Evolutionary conservation across 345 rosid species (phyloP).

Genomic region (Pugionium dolabratum): DNA sequence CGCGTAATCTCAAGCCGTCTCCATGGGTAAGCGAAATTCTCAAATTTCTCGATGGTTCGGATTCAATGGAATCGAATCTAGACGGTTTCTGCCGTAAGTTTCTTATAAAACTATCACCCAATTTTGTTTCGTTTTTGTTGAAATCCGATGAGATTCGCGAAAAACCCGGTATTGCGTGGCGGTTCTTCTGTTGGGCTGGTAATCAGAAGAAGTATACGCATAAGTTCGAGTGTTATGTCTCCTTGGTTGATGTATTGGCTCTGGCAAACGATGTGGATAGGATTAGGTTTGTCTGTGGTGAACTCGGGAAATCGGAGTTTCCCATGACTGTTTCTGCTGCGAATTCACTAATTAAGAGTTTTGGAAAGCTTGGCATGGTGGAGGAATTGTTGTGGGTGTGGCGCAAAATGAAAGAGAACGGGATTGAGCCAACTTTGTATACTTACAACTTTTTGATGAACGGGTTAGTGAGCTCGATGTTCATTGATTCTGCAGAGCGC

Average conservation of each 20-base stretch:
- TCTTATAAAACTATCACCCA: conserved; percentile 65
- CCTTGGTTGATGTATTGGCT: conserved; percentile 62
- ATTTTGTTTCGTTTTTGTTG: conserved; percentile 63
- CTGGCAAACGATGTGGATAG: conserved; percentile 47
- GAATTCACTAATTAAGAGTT: conserved; percentile 73
- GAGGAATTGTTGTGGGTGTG: conserved; percentile 93
- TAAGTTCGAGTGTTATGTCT: conserved; percentile 67
- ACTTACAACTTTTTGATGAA: conserved; percentile 72
- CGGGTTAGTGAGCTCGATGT: conserved; percentile 70
- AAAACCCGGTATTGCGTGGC: conserved; percentile 53
- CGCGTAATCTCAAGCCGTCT: conserved; percentile 51
- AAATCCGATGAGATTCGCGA: conserved; percentile 50
- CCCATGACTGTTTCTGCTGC: conserved; percentile 53
- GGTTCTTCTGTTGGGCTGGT: conserved; percentile 74
- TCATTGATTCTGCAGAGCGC: conserved; percentile 69
- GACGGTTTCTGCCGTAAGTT: conserved; percentile 58
- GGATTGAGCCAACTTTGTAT: conserved; percentile 72
- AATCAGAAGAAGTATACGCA: conserved; percentile 73
- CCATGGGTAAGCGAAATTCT: conserved; percentile 74
- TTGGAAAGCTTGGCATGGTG: conserved; percentile 84
- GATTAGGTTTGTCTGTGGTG: conserved; percentile 49
- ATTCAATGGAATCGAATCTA: conserved; percentile 64
- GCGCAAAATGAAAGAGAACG: conserved; percentile 86
- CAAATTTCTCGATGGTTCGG: conserved; percentile 64
- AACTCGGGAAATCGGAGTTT: conserved; percentile 51